Evolutionary conservation across 2,329 filamentous ascomycete species (phyloP).

Genomic region (Shiraia sp.): DNA sequence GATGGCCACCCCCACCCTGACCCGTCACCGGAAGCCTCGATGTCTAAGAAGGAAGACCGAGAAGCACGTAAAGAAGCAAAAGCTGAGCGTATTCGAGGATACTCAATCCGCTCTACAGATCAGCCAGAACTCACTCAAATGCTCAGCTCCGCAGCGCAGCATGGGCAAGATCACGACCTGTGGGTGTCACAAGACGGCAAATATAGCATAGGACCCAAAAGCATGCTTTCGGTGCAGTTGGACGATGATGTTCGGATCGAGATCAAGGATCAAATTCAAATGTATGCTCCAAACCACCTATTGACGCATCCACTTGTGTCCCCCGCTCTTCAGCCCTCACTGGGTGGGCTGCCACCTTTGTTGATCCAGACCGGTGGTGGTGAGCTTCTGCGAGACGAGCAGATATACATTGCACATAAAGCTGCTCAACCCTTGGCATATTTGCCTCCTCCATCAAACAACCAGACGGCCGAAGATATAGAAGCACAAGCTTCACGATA

Average conservation of each 20-base stretch:
- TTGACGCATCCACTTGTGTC: conserved; percentile 88
- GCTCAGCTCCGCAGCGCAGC: conserved; percentile 8
- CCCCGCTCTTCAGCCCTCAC: conserved; percentile 80
- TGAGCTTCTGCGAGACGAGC: conserved; percentile 89
- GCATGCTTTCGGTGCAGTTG: conserved; percentile 65
- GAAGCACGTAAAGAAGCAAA: conserved; percentile 41
- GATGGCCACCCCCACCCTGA: conserved; percentile 10
- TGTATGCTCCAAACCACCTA: conserved; percentile 82
- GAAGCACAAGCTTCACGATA: conserved; percentile 71
- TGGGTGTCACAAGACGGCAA: conserved; percentile 42
- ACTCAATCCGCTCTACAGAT: conserved; percentile 30
- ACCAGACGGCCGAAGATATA: conserved; percentile 57
- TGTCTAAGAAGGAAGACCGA: conserved; percentile 26
- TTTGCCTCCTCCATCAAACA: conserved; percentile 56
- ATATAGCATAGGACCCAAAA: conserved; percentile 39
- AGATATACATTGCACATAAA: conserved; percentile 94
- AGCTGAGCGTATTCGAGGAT: conserved; percentile 41
- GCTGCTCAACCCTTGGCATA: conserved; percentile 82
- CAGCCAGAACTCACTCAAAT: conserved; percentile 16
- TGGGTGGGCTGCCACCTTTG: conserved; percentile 87
- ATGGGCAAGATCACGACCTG: conserved; percentile 7
- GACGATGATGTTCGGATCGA: conserved; percentile 63
- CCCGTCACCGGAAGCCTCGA: conserved; percentile 7
- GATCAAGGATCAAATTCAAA: conserved; percentile 90
- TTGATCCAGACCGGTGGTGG: conserved; percentile 86